phyloP scores from a whole-genome alignment of 345 rosid genomes.

The Citropsis articulata region DNA sequence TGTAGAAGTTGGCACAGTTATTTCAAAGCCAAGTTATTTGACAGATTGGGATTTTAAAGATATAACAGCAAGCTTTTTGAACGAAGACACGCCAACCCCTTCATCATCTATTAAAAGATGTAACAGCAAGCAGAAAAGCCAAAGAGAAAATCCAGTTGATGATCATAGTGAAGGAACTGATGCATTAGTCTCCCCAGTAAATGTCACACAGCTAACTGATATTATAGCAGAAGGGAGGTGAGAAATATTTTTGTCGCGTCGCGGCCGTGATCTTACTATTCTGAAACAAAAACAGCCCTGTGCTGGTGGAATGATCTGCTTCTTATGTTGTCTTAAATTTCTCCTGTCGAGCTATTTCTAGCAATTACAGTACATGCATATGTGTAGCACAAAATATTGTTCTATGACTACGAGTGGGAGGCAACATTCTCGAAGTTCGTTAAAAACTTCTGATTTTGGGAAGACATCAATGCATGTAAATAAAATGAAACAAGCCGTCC shows the following conservation, averaged over 20 bases:
- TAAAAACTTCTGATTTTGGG: no score
- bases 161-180: not conserved
- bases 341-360: no score
- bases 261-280: no score
- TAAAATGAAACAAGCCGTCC: no score
- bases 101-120: not conserved
- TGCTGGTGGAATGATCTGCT: no score
- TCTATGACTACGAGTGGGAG: no score
- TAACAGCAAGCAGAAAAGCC: not conserved
- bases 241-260: not conserved
- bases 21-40: slow-evolving; percentile 32
- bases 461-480: no score
- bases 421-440: no score
- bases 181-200: not conserved
- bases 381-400: no score
- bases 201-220: not conserved
- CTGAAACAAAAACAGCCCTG: no score
- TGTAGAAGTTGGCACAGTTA: slow-evolving; percentile 22
- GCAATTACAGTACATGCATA: no score
- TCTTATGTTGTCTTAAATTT: no score
- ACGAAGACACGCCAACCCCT: not conserved
- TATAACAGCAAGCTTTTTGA: slow-evolving; percentile 4
- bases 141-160: not conserved
- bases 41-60: slow-evolving; percentile 28
- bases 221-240: slow-evolving; percentile 2